These are phyloP conservation scores for Xylaria acuta DNA, from an alignment of 495 filamentous ascomycete species.

Conservation along the genomic window DNA sequence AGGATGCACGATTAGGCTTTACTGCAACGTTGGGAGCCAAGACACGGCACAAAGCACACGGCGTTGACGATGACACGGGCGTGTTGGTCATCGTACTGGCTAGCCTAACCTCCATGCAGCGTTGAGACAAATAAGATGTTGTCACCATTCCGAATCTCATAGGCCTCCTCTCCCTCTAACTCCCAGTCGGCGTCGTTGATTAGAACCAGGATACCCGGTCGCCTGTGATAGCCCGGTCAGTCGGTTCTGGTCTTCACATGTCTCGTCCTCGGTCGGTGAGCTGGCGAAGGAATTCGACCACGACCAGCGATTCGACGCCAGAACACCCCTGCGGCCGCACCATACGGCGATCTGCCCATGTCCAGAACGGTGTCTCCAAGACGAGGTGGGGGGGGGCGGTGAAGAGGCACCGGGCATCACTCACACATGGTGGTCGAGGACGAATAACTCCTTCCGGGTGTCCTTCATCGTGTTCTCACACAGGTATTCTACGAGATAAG, in stretches of 20 bases:
- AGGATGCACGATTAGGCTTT: conserved; percentile 15
- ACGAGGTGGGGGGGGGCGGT: conserved; percentile 25
- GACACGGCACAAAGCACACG: conserved; percentile 9
- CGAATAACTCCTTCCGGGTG: conserved; percentile 84
- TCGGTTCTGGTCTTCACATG: conserved; percentile 9
- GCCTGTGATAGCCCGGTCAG: conserved; percentile 56
- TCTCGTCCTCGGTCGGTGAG: conserved; percentile 5
- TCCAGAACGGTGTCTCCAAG: conserved; percentile 13
- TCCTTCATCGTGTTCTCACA: conserved; percentile 86
- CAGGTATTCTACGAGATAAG: conserved; percentile 80
- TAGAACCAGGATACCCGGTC: conserved; percentile 94
- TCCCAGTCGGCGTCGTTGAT: conserved; percentile 99
- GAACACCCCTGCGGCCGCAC: neutral
- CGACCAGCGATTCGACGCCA: conserved; percentile 10
- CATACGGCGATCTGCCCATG: conserved; percentile 3
- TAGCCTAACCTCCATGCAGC: conserved; percentile 82
- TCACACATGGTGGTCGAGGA: conserved; percentile 87
- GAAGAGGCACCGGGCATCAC: conserved; percentile 39
- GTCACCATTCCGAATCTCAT: conserved; percentile 80
- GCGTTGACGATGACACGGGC: conserved; percentile 3
- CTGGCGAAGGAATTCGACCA: conserved; percentile 10
- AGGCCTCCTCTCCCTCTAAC: conserved; percentile 90
- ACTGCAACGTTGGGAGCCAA: conserved; percentile 17
- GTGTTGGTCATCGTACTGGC: conserved; percentile 19
- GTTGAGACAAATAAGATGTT: conserved; percentile 97